phyloP scores from a whole-genome alignment of 2,329 filamentous ascomycete species.

The Myriosclerotinia duriaeana region DNA sequence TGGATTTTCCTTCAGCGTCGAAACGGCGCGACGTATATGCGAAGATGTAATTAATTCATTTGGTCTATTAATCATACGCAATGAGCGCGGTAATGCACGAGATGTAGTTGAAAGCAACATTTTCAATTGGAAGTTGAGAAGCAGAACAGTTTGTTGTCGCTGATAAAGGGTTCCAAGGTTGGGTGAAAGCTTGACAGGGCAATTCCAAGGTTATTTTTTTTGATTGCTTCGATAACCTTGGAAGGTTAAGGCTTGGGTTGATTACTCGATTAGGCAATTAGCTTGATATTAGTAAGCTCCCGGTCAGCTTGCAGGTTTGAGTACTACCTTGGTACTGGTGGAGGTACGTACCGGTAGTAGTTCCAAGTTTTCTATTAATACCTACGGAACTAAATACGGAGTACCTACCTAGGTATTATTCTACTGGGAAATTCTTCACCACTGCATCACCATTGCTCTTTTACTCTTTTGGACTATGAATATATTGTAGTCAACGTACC shows the following conservation, averaged over 20 bases:
- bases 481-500: too few species aligned
- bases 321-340: too few species aligned
- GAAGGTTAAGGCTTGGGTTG: neutral
- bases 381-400: too few species aligned
- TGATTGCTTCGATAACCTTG: neutral
- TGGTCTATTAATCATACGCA: neutral
- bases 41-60: neutral
- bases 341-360: too few species aligned
- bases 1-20: conserved; percentile 38
- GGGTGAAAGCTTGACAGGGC: neutral
- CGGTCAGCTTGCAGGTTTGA: neutral
- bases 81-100: neutral
- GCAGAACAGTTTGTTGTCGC: neutral
- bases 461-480: too few species aligned
- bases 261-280: conserved; percentile 19
- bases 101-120: conserved; percentile 10
- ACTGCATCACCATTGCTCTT: too few species aligned
- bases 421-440: too few species aligned
- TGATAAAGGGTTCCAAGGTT: neutral
- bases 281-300: conserved; percentile 16
- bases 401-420: too few species aligned
- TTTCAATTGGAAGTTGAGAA: neutral
- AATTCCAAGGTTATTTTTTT: neutral
- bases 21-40: conserved; percentile 22
- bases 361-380: too few species aligned